Percentiles rank a stretch among this genome's conserved stretches.
Conservation (phyloP, 225 moss, liverwort and hornwort genomes). For the Pseudoscleropodium purum region DNA sequence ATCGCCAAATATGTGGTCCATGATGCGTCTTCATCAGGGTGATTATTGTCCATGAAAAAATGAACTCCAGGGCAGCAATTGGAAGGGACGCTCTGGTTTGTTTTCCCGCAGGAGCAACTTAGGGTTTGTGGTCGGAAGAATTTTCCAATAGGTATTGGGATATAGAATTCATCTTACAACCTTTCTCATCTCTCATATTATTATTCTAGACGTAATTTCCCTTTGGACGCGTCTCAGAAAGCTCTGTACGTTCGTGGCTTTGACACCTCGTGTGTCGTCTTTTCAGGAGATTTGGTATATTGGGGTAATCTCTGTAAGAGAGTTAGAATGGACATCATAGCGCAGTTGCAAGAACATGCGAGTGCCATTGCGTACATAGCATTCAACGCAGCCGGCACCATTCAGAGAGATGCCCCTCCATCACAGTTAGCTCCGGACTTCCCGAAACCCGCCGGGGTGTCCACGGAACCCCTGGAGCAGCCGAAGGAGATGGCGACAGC, state of each 20-base stretch:
- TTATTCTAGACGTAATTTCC: background rate
- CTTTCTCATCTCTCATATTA: background rate
- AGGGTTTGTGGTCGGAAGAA: background rate
- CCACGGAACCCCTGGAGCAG: constrained; percentile 51
- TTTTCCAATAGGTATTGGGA: background rate
- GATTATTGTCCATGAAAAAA: background rate
- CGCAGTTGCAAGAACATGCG: constrained; percentile 34
- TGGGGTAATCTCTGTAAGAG: background rate
- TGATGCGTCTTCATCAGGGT: background rate
- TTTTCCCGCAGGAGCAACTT: background rate
- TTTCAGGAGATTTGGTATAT: background rate
- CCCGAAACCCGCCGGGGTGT: constrained; percentile 49
- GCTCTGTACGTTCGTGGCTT: background rate
- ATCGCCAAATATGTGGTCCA: background rate
- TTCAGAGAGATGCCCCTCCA: constrained; percentile 83
- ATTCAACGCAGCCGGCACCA: constrained; percentile 80
- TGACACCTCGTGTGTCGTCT: background rate
- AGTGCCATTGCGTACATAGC: constrained; percentile 88
- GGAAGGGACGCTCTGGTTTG: background rate
- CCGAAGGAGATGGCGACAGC: constrained; percentile 69
- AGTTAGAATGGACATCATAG: constrained; percentile 71
- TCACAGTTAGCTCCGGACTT: constrained; percentile 65
- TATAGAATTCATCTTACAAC: background rate
- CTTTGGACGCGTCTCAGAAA: background rate
- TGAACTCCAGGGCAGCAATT: background rate